Base-by-base conservation (phyloP, 805 yeast genomes). In the Lipomyces spencermartinsiae region DNA sequence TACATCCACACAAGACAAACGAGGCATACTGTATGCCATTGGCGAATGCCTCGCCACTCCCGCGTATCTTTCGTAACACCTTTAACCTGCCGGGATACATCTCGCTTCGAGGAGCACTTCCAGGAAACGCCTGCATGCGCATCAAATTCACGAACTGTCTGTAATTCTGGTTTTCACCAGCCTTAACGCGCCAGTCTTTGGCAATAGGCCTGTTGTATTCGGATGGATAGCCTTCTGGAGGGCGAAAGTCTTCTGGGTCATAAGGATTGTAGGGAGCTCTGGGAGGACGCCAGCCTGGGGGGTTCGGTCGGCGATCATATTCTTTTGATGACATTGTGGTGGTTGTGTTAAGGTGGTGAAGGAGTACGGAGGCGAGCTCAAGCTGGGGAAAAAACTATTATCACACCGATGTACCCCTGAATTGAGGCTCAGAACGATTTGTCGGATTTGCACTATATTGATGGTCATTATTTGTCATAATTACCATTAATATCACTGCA, bases 221-320 rank as follows among this genome's bases (percentile, higher is more conserved):
- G 33, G 93, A 88, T 0, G 97, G 97, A 71, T 92, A 91, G 1
- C 97, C 97, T 75, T 88, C 87, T 0, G 96, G 85, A 0, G 97
- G 97, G 58, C 97, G 82, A 54, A 81, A 76, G 75, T 91, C 97
- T 0, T 85, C 79, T 0, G 93, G 90, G 75, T 91, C 97, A 74
- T 87, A 92, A 6, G 97, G 97, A 74, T 91, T 91, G 76, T 90
- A 92, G 0, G 95, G 95, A 0, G 93, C 94, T 70, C 83, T 86
- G 9, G 97, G 97, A 1, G 87, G 91, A 0, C 84, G 84, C 95
- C 95, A 90, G 0, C 92, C 93, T 6, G 85, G 84, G 1, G 95
- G 93, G 73, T 90, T 87, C 2, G 93, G 89, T 65, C 91, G 80
- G 80, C 93, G 83, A 58, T 86, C 85, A 58, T 84, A 69, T 25